These are phyloP conservation scores for Escallonia herrerae DNA, from an alignment of 129 eudicot genomes.

Conservation along the genomic window DNA sequence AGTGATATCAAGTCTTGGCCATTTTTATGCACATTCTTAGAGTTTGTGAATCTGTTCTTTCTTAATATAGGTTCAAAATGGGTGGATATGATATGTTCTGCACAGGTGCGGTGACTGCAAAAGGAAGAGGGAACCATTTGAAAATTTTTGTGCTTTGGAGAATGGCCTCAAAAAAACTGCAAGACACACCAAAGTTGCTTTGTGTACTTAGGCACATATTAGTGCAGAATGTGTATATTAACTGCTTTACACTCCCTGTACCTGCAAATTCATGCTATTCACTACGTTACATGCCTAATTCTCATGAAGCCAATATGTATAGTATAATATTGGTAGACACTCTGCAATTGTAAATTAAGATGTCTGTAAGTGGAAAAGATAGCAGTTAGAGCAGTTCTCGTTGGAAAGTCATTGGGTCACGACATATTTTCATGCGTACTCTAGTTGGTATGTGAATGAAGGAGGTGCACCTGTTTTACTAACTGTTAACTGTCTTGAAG, in stretches of 20 bases:
- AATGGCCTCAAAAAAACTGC: conserved; percentile 8
- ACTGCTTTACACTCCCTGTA: background rate
- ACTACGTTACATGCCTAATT: background rate
- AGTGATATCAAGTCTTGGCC: background rate
- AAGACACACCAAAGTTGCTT: background rate
- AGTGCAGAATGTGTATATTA: background rate
- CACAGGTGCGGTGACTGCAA: conserved; percentile 24
- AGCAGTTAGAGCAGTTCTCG: background rate
- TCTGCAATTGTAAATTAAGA: background rate
- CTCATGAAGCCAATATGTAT: background rate
- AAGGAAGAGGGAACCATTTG: conserved; percentile 19
- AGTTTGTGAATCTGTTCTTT: background rate
- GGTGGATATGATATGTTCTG: conserved; percentile 15
- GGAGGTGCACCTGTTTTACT: background rate
- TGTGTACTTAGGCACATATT: background rate
- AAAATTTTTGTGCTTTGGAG: conserved; percentile 19
- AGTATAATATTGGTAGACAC: background rate
- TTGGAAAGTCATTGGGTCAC: background rate
- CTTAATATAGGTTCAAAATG: conserved; percentile 3
- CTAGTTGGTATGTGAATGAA: background rate
- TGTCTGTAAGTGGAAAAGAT: background rate
- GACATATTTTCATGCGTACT: background rate
- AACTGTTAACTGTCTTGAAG: background rate
- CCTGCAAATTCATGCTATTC: background rate
- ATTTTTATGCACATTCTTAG: too few species aligned